phyloP scores from a whole-genome alignment of 768 basidiomycete species.

The Suillus clintonianus region DNA sequence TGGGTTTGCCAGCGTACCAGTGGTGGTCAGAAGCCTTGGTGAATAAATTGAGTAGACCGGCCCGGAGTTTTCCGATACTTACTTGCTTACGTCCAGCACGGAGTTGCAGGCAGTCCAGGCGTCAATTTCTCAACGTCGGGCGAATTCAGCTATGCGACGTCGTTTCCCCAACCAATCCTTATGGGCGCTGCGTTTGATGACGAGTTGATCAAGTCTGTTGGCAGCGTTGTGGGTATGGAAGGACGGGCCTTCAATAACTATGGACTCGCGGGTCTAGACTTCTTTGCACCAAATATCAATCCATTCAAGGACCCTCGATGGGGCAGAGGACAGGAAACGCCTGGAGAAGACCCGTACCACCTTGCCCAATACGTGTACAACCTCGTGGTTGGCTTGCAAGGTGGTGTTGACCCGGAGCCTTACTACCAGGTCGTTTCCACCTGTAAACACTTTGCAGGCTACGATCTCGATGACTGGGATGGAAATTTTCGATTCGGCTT shows the following conservation, averaged over 20 bases:
- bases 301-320: constrained; percentile 65
- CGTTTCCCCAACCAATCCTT: constrained; percentile 58
- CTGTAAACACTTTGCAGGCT: constrained; percentile 63
- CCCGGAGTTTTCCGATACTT: neutral
- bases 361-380: constrained; percentile 54
- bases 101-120: constrained; percentile 54
- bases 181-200: constrained; percentile 60
- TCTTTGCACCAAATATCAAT: constrained; percentile 54
- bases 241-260: constrained; percentile 60
- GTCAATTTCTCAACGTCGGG: constrained; percentile 51
- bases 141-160: constrained; percentile 57
- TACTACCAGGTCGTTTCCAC: constrained; percentile 55
- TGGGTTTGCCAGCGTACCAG: constrained; percentile 57
- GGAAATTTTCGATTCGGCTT: constrained; percentile 51
- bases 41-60: constrained; percentile 12
- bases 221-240: constrained; percentile 55
- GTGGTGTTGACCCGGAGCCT: constrained; percentile 53
- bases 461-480: constrained; percentile 60
- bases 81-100: constrained; percentile 41
- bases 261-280: constrained; percentile 54
- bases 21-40: constrained; percentile 67
- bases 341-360: constrained; percentile 61
- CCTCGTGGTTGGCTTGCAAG: constrained; percentile 56
- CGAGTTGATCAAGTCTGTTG: constrained; percentile 48
- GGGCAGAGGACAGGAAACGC: constrained; percentile 64